Base-by-base conservation (phyloP, 257 asterid species). In the Prunella vulgaris region DNA sequence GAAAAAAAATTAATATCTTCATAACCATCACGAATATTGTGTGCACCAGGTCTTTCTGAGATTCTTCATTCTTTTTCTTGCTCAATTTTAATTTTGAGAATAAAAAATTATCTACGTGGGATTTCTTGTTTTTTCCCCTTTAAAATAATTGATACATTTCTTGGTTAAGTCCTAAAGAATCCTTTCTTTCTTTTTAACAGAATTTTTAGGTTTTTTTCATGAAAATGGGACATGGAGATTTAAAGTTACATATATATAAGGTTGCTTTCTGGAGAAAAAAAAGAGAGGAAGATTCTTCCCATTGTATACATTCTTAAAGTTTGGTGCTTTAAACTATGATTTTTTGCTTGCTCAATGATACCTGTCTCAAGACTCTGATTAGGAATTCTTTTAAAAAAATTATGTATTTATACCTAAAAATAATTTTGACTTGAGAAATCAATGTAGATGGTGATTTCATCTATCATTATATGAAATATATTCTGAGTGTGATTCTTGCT, bases 401-500 rank as follows among this genome's bases (percentile, higher is more conserved):
- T 21, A 17, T 9, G 37, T n/a, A 25, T 8, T 51, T 70, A 27
- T 5, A 30, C 15, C 32, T 14, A 24, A 64, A 48, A 14, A n/a
- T n/a, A 66, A 18, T 35, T 58, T 37, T 74, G 44, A 77, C 25
- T 60, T 64, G 46, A 57, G 58, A 75, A 65, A 54, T 54, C 56
- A 69, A 15, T 66, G 51, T 30, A 33, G 49, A 25, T 74, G 68
- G 63, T 70, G 60, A 79, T 70, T 32, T 60, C 25, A 12, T 62
- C 77, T 25, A 49, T 80, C 59, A 75, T 71, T 81, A 20, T 32
- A 42, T 51, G 52, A 73, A 62, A 68, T 71, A 74, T 71, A 76
- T 72, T 15, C 59, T 80, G 80, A 78, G 65, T 68, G 60, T 74
- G 81, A 75, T 80, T 69, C 77, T 83, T 68, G 83, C 84, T 82